Evolutionary conservation across 2,329 filamentous ascomycete species (phyloP), one percentile per base, ranked within the genome.

Genomic region (Fusarium hostae): DNA sequence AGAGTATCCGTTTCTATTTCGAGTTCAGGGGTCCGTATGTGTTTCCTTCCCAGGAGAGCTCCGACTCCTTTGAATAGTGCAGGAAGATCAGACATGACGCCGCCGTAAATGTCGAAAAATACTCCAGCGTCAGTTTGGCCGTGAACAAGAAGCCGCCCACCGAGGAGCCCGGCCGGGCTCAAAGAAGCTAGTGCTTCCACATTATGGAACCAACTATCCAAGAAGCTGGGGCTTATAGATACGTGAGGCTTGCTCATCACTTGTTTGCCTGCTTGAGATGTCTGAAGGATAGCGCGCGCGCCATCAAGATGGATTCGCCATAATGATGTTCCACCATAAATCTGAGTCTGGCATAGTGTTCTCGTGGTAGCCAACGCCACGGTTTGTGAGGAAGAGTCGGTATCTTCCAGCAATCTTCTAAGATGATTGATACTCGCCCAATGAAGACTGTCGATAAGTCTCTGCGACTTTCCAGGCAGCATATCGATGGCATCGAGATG

Each of bases 201-300:
- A 24, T 72, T 72, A 30, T 72, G 65, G 20, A 69, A 72, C 70
- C 70, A 72, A 12, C 70, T 72, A 1, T 62, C 54, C 0, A 72
- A n/a, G 6, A 72, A 72, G 9, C 39, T 35, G 1, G 55, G 44
- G 12, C 28, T 60, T 3, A 37, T 41, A 10, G 45, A 44, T 2
- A 16, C 4, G 3, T 10, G 35, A 1, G 58, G 7, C 6, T 24
- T n/a, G 9, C n/a, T 8, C 6, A 4, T 32, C 2, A 26, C 3
- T 1, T 47, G 30, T 0, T 45, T n/a, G 8, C 15, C 34, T 32
- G 3, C 26, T 1, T 60, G 48, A 12, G 54, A 10, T 0, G 58
- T 26, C 13, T 72, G 39, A 0, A 72, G 37, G 20, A 72, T 72
- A 5, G 68, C 68, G 7, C 65, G 68, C 9, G 70, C 70, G 0